Evolutionary conservation across 495 filamentous ascomycete species (phyloP), one percentile per base, ranked within the genome.

Genomic region (Penicillium arizonense): DNA sequence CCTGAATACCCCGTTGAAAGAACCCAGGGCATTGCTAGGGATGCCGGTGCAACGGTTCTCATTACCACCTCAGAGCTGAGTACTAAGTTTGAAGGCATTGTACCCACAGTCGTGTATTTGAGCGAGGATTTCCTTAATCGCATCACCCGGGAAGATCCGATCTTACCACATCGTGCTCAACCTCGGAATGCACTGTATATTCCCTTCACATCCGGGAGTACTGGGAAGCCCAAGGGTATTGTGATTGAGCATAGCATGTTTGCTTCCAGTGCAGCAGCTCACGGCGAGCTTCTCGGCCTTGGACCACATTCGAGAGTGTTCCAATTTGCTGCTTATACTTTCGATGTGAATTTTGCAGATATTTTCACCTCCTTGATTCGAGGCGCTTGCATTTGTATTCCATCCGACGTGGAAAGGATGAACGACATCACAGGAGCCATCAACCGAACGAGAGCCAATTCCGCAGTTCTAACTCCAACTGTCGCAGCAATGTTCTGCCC

Each of bases 311-410:
- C 52, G 9, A 55, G 71, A 3, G 58, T 64, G 14, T 58, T 74
- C 7, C 72, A 76, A 35, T 75, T 75, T 41, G 64, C 70, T 4
- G 61, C 69, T 9, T 68, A 71, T 49, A 63, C 63, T 1, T 77
- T 75, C 39, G 72, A 74, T 55, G 65, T 57, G 9, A 58, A 55
- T 12, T 42, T 75, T 16, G 47, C 61, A n/a, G 72, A 76, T 13
- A 71, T 73, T 23, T 54, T 74, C 12, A 64, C 58, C 11, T 68
- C 69, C 0, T 48, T 77, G 2, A 55, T 67, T 20, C 14, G 51
- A 5, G 74, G 74, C n/a, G 71, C 63, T 10, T 68, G 63, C 39
- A 44, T 76, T 7, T 78, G 71, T 51, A 58, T 74, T 7, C 70
- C 68, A 11, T 24, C 59, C 71, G 38, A 32, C 60, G 13, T 52